Evolutionary conservation across 805 yeast genomes (phyloP), one percentile per base, ranked within the genome.

Genomic region (Lachancea fermentati): DNA sequence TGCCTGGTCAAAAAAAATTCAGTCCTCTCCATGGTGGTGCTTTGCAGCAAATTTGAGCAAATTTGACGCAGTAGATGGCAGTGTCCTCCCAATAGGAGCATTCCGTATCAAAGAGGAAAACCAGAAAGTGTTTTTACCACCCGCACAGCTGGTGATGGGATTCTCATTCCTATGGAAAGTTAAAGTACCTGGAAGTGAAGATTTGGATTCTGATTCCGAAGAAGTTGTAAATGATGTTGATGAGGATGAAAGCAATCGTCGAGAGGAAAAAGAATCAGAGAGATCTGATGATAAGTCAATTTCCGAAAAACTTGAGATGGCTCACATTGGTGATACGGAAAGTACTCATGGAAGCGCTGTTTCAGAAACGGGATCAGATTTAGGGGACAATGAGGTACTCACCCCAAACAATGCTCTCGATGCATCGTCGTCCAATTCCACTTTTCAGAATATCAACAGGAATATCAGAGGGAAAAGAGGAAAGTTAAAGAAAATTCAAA

Each of bases 131-230:
- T 74, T 67, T 48, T 65, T 89, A 49, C 86, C 89, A 0, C 86
- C 96, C 3, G 72, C 81, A n/a, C 94, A 81, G 50, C 60, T 89
- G 52, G 87, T 80, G 1, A 83, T 93, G 93, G 98, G 98, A 0
- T 70, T 89, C 50, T 96, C 85, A 0, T 72, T 93, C 39, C 54
- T 85, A 42, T 86, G 94, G 84, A 65, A 80, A 43, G 68, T 78
- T 1, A 82, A 82, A 44, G 78, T 74, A 36, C 9, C 26, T 13
- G 36, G 22, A 4, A 14, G 11, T 4, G 55, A 51, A 12, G 42
- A 43, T 7, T 44, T 32, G 9, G 43, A 36, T 24, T 35, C 31
- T 11, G 47, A 49, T 39, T 41, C 45, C 18, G 39, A 34, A 12
- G 44, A 36, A 5, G 41, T 29, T 18, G 46, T 38, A 4, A 43